These are phyloP conservation scores for Neospermospora avenae DNA, from an alignment of 2,329 filamentous ascomycete genomes.

Conservation along the genomic window DNA sequence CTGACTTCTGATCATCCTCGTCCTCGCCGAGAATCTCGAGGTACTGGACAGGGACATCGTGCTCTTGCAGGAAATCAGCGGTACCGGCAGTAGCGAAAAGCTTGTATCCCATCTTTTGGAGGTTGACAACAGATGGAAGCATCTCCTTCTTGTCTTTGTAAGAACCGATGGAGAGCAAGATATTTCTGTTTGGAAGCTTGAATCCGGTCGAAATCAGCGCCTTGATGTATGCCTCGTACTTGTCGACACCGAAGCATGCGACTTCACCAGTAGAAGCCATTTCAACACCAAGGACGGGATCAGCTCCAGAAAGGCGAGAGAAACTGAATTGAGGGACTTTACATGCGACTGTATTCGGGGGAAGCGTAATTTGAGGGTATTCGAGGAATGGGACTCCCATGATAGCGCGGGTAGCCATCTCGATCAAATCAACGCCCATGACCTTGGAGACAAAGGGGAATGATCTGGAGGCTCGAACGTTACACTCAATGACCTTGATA, in stretches of 20 bases:
- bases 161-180: slow-evolving; percentile 90
- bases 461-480: slow-evolving; percentile 91
- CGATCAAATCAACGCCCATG: slow-evolving; percentile 95
- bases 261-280: slow-evolving; percentile 99
- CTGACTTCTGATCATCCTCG: slow-evolving; percentile 82
- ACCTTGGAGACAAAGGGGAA: slow-evolving; percentile 99
- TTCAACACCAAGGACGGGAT: slow-evolving; percentile 94
- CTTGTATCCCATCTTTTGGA: slow-evolving; percentile 90
- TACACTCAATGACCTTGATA: slow-evolving; percentile 99
- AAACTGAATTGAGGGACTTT: slow-evolving; percentile 99
- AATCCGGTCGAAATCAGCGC: slow-evolving; percentile 94
- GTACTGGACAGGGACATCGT: slow-evolving; percentile 89
- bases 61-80: slow-evolving; percentile 91
- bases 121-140: slow-evolving; percentile 85
- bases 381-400: slow-evolving; percentile 77
- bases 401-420: slow-evolving; percentile 98
- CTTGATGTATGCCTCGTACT: slow-evolving; percentile 98
- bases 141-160: slow-evolving; percentile 99
- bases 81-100: slow-evolving; percentile 95
- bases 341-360: slow-evolving; percentile 83
- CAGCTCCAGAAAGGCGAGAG: slow-evolving; percentile 91
- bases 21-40: slow-evolving; percentile 79
- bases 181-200: slow-evolving; percentile 92
- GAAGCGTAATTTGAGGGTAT: slow-evolving; percentile 75
- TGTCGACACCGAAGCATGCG: slow-evolving; percentile 90